A percentile compares a stretch with the other conserved stretches of the same genome.
phyloP scores from a whole-genome alignment of 148 eudicot genomes.

The Cornus florida region DNA sequence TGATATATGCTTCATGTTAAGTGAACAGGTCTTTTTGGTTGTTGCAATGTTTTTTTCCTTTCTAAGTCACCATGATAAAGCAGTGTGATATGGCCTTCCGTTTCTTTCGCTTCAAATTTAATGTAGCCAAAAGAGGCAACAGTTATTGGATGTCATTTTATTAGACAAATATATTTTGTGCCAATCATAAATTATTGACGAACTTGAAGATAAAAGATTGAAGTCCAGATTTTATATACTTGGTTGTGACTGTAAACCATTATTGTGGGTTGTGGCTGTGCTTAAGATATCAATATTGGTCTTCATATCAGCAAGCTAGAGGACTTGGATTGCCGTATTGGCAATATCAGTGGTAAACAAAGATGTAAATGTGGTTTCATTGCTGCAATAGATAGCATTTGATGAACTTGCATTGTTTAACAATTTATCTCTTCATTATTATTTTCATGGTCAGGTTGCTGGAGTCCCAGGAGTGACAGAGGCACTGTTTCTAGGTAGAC shows the following conservation, averaged over 20 bases:
- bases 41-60: not conserved
- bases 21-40: not conserved
- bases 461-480: constrained; percentile 99
- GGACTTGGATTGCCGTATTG: not conserved
- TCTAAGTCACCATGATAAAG: not conserved
- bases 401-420: not conserved
- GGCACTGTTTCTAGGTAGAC: constrained; percentile 77
- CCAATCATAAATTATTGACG: not conserved
- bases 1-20: no score
- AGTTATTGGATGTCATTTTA: not conserved
- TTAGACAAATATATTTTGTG: not conserved
- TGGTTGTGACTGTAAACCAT: not conserved
- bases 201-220: not conserved
- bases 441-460: constrained; percentile 55
- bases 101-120: not conserved
- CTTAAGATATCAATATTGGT: not conserved
- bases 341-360: not conserved
- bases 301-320: not conserved
- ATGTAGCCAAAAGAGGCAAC: not conserved
- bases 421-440: not conserved
- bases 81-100: not conserved
- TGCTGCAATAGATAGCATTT: not conserved
- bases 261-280: not conserved
- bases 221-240: not conserved
- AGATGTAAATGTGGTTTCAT: not conserved